Conservation (phyloP, 768 basidiomycete genomes). For the Suillus subalutaceus region DNA sequence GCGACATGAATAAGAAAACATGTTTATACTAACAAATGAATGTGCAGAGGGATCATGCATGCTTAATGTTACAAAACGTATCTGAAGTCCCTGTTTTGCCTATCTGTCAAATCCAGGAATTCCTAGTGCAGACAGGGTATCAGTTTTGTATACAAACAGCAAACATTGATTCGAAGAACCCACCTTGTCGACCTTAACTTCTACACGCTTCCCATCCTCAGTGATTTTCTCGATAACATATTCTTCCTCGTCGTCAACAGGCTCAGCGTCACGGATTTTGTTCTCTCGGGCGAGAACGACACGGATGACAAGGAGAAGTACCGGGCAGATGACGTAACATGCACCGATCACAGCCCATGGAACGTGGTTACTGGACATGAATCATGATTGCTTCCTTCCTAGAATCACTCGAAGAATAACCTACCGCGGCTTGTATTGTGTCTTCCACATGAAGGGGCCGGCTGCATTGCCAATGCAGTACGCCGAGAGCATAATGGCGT, state of each 20-base stretch:
- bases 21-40: background rate
- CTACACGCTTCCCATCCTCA: conserved; percentile 51
- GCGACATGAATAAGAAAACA: background rate
- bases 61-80: conserved; percentile 56
- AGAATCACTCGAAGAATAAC: conserved; percentile 1
- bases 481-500: conserved; percentile 68
- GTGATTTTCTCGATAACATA: conserved; percentile 53
- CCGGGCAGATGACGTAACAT: conserved; percentile 56
- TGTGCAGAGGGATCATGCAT: background rate
- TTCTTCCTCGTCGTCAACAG: conserved; percentile 56
- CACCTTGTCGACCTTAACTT: conserved; percentile 65
- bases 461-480: conserved; percentile 64
- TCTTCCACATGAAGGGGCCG: conserved; percentile 76
- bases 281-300: conserved; percentile 41
- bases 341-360: conserved; percentile 74
- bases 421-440: conserved; percentile 60
- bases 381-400: background rate
- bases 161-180: conserved; percentile 7
- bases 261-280: conserved; percentile 49
- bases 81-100: conserved; percentile 71
- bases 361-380: conserved; percentile 52
- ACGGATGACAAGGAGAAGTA: conserved; percentile 42
- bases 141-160: background rate
- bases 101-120: conserved; percentile 74
- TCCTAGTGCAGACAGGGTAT: conserved; percentile 41